Evolutionary conservation across 208 protist genomes (phyloP).

Genomic region (Crithidia acanthocephali): DNA sequence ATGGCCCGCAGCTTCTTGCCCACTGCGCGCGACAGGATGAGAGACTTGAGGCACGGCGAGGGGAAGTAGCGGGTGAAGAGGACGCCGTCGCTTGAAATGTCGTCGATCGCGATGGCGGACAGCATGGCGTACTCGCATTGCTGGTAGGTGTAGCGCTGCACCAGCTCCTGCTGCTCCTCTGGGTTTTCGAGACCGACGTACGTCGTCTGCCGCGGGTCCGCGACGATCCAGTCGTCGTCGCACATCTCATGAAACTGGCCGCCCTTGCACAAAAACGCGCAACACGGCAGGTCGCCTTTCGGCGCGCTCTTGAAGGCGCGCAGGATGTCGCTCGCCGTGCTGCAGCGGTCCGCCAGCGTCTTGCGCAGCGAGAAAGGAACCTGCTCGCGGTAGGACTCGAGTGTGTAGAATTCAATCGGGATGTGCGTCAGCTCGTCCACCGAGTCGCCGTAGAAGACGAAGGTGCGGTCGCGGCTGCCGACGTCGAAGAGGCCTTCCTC

Average conservation of each 20-base stretch:
- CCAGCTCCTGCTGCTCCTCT: slow-evolving; percentile 75
- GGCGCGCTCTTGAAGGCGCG: slow-evolving; percentile 82
- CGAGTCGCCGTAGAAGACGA: slow-evolving; percentile 89
- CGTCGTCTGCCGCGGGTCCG: slow-evolving; percentile 65
- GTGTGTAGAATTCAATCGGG: slow-evolving; percentile 93
- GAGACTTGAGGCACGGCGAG: slow-evolving; percentile 90
- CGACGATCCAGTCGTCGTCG: slow-evolving; percentile 85
- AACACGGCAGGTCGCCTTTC: slow-evolving; percentile 71
- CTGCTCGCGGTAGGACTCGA: slow-evolving; percentile 93
- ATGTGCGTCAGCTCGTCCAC: slow-evolving; percentile 84
- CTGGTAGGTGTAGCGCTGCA: slow-evolving; percentile 82
- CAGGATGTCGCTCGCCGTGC: slow-evolving; percentile 59
- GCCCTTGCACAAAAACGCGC: slow-evolving; percentile 90
- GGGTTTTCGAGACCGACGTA: slow-evolving; percentile 78
- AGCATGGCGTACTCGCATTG: slow-evolving; percentile 92
- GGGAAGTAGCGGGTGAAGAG: slow-evolving; percentile 92
- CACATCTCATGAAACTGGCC: slow-evolving; percentile 88
- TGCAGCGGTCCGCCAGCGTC: slow-evolving; percentile 76
- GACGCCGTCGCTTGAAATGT: slow-evolving; percentile 93
- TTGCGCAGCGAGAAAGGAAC: slow-evolving; percentile 87
- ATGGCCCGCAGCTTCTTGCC: slow-evolving; percentile 85
- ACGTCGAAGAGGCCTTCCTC: slow-evolving; percentile 46
- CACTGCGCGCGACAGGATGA: slow-evolving; percentile 88
- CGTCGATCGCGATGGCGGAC: slow-evolving; percentile 85
- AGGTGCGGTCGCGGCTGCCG: slow-evolving; percentile 68